A percentile compares a stretch with the other conserved stretches of the same genome.
Evolutionary conservation across 148 eudicot genomes (phyloP).

Genomic region (Arctostaphylos glauca): DNA sequence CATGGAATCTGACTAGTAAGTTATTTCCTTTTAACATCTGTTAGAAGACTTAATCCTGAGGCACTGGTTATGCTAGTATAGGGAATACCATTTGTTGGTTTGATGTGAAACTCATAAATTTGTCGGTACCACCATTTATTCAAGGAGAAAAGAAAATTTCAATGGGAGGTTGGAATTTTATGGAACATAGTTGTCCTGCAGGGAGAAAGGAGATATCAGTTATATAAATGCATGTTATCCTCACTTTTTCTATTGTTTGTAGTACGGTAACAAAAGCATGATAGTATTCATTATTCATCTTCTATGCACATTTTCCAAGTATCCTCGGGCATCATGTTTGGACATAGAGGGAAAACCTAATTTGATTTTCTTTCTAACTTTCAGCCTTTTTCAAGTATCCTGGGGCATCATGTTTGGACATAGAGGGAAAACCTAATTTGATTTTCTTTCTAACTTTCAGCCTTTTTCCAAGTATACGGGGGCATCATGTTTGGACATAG

Average conservation of each 20-base stretch:
- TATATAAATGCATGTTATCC: neutral
- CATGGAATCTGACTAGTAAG: neutral
- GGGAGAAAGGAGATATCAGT: neutral
- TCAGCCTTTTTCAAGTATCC: slow-evolving; percentile 1
- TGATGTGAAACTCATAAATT: neutral
- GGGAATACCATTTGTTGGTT: neutral
- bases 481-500: neutral
- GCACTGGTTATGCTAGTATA: neutral
- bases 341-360: neutral
- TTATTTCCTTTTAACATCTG: neutral
- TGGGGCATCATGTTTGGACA: neutral
- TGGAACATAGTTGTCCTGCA: neutral
- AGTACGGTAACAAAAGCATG: neutral
- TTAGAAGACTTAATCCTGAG: neutral
- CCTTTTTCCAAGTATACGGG: neutral
- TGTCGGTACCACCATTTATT: slow-evolving; percentile 6
- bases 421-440: neutral
- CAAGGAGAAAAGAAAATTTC: neutral
- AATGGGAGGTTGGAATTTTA: neutral
- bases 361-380: neutral
- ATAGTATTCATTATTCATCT: neutral
- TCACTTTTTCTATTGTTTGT: neutral
- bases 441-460: slow-evolving; percentile 5
- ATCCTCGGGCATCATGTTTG: neutral
- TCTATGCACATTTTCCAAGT: neutral